A percentile compares a stretch with the other conserved stretches of the same genome.
phyloP scores from a whole-genome alignment of 1,284 basidiomycete species.

The Heterobasidion occidentale region DNA sequence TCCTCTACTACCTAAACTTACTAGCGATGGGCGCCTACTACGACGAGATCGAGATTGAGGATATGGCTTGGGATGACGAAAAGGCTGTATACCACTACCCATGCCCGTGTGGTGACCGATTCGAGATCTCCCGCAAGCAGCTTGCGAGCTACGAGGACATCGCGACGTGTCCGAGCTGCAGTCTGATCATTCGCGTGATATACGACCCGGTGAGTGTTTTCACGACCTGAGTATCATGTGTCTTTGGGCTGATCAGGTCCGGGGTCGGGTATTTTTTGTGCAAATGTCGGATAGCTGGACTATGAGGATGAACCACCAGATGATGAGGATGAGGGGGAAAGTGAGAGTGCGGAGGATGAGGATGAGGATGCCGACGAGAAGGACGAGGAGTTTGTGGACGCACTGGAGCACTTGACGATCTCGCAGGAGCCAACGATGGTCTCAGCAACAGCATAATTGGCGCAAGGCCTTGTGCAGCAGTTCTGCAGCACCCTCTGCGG shows the following conservation, averaged over 20 bases:
- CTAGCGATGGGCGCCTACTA: constrained; percentile 70
- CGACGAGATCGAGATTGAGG: constrained; percentile 93
- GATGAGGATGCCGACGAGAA: constrained; percentile 32
- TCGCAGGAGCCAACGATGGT: constrained; percentile 19
- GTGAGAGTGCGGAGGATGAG: constrained; percentile 32
- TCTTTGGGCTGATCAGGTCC: background rate
- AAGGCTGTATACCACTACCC: constrained; percentile 91
- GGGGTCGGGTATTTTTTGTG: background rate
- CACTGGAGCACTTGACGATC: constrained; percentile 54
- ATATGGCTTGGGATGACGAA: constrained; percentile 86
- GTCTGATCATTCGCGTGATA: constrained; percentile 87
- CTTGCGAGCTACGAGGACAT: constrained; percentile 90
- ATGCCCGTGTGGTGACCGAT: constrained; percentile 96
- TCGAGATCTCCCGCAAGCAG: constrained; percentile 90
- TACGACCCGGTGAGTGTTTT: constrained; percentile 81
- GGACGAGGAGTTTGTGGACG: constrained; percentile 54
- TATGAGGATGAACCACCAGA: constrained; percentile 60
- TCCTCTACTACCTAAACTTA: too few species aligned
- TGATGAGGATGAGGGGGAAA: constrained; percentile 31
- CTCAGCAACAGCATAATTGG: constrained; percentile 17
- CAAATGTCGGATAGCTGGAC: constrained; percentile 41
- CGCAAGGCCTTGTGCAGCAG: background rate
- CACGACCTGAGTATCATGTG: background rate
- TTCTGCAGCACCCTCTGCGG: too few species aligned
- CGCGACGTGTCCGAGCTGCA: constrained; percentile 96